A percentile compares a stretch with the other conserved stretches of the same genome.
Conservation (phyloP, 352 stramenopile genomes). For the Discostella stelligera region DNA sequence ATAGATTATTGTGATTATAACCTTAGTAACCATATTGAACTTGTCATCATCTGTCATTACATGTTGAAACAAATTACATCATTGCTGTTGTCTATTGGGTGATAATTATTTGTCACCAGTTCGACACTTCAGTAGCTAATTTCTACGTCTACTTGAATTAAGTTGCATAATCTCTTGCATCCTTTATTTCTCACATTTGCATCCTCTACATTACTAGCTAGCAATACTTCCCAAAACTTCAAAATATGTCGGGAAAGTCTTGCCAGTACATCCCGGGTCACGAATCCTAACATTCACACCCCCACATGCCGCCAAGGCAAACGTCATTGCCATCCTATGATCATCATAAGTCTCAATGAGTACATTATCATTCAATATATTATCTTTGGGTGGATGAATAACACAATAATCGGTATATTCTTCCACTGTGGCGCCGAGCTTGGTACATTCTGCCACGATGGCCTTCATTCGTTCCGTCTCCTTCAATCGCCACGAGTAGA, state of each 20-base stretch:
- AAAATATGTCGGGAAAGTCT: conserved; percentile 98
- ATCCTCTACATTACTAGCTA: conserved; percentile 12
- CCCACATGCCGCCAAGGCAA: conserved; percentile 89
- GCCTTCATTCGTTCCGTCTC: conserved; percentile 97
- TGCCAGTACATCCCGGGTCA: conserved; percentile 96
- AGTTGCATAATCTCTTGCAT: background rate
- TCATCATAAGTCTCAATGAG: conserved; percentile 94
- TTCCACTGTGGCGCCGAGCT: conserved; percentile 89
- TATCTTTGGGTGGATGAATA: conserved; percentile 81
- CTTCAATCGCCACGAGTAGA: conserved; percentile 98
- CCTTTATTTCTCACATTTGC: background rate
- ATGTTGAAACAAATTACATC: too few relatives aligned
- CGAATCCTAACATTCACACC: conserved; percentile 93
- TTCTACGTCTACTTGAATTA: too few relatives aligned
- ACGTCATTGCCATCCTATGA: conserved; percentile 98
- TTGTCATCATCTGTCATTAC: too few relatives aligned
- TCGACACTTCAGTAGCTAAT: too few relatives aligned
- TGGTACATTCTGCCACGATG: conserved; percentile 94
- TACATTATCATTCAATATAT: conserved; percentile 80
- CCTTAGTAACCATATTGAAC: too few relatives aligned
- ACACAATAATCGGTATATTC: conserved; percentile 87
- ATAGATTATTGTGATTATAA: too few relatives aligned
- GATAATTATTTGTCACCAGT: too few relatives aligned
- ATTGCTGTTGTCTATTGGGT: too few relatives aligned
- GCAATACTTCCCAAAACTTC: conserved; percentile 82